Evolutionary conservation across 1,284 basidiomycete species (phyloP), one percentile per base, ranked within the genome.

Genomic region (Cutaneotrichosporon cutaneum): DNA sequence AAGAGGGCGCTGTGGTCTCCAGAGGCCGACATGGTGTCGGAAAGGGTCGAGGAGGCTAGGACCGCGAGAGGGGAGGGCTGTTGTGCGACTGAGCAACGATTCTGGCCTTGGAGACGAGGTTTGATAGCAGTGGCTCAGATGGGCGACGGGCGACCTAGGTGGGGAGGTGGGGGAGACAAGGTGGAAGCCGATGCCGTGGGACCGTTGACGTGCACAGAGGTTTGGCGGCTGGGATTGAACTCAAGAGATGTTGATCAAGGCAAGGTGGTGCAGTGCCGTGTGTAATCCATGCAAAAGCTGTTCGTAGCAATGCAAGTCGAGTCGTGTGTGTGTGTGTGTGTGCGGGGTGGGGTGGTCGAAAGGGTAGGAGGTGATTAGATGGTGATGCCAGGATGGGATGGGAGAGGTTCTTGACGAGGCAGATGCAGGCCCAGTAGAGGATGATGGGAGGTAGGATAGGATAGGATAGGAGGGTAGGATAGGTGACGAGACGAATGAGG

Each of bases 1-100:
- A 58, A 36, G 26, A 54, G 58, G 9, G 32, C n/a, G 11, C 52
- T 44, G 24, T 54, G 51, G 27, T 59, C 58, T 14, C 58, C 58
- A 3, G 36, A 16, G 11, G 35, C 33, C 16, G 57, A 39, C 57
- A 58, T 58, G 22, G 4, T 48, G 9, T 24, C 42, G 22, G 21
- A n/a, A 18, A 9, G 6, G 26, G 16, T 32, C 4, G 18, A 42
- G 3, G 16, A 18, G 4, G 16, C 4, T n/a, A 9, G 16, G 7
- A n/a, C 7, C 39, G 18, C 18, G 18, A 13, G 35, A 36, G 13
- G 35, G 35, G 16, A 14, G 10, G 9, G 13, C 2, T 36, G 36
- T 42, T 42, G 16, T n/a, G 39, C 39, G 9, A n/a, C 10, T n/a
- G 39, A n/a, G 39, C 39, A n/a, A n/a, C 35, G 35, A 36, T 13